Evolutionary conservation across 2,329 filamentous ascomycete species (phyloP).

Genomic region (Alternaria triticimaculans): DNA sequence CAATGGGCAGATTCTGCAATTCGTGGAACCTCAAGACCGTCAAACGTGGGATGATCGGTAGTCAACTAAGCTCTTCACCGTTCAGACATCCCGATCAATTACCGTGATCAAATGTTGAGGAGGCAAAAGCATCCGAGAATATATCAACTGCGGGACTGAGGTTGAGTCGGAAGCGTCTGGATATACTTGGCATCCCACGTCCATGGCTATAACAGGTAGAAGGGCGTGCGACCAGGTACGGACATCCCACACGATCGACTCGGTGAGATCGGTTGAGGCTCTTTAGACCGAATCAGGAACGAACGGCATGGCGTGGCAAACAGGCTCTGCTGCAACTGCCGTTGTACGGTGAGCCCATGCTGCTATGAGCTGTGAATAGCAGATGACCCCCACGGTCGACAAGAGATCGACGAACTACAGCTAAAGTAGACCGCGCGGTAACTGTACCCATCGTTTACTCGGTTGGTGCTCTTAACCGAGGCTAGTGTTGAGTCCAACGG

Average conservation of each 20-base stretch:
- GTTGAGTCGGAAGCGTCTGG: slow-evolving; percentile 22
- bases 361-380: slow-evolving; percentile 2
- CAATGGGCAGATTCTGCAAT: background rate
- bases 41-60: slow-evolving; percentile 3
- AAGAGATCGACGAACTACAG: slow-evolving; percentile 13
- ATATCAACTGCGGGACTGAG: slow-evolving; percentile 7
- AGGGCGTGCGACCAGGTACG: slow-evolving; percentile 17
- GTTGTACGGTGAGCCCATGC: background rate
- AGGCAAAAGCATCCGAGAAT: slow-evolving; percentile 8
- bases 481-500: slow-evolving; percentile 9
- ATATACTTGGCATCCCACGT: slow-evolving; percentile 37
- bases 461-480: background rate
- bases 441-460: background rate
- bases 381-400: slow-evolving; percentile 15
- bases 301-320: slow-evolving; percentile 12
- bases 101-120: slow-evolving; percentile 21
- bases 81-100: background rate
- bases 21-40: slow-evolving; percentile 3
- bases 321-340: slow-evolving; percentile 15
- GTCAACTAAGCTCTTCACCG: background rate
- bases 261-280: slow-evolving; percentile 20
- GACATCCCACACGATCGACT: slow-evolving; percentile 30
- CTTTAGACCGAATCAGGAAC: slow-evolving; percentile 13
- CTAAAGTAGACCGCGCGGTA: background rate
- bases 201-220: slow-evolving; percentile 19